Evolutionary conservation across 805 yeast genomes (phyloP).

Genomic region (Monosporozyma yasuniensis): DNA sequence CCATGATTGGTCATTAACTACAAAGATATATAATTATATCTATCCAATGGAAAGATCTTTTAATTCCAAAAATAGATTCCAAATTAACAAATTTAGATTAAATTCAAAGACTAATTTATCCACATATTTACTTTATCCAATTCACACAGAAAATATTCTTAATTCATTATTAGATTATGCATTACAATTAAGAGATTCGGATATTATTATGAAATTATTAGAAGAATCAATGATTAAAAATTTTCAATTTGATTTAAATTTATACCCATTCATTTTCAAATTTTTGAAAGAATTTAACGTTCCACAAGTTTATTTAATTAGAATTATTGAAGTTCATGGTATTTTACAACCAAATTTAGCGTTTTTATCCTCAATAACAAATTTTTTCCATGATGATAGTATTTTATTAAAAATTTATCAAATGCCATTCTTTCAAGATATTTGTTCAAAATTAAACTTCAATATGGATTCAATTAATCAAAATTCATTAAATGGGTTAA

Average conservation of each 20-base stretch:
- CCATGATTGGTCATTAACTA: constrained; percentile 28
- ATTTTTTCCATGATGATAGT: constrained; percentile 17
- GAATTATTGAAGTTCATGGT: constrained; percentile 32
- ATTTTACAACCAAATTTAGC: constrained; percentile 12
- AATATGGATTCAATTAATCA: constrained; percentile 7
- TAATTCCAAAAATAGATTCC: constrained; percentile 1
- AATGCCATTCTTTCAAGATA: constrained; percentile 27
- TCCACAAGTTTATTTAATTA: constrained; percentile 26
- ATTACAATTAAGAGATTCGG: constrained; percentile 23
- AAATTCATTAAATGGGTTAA: constrained; percentile 23
- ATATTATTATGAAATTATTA: constrained; percentile 30
- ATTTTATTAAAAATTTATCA: constrained; percentile 19
- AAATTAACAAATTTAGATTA: background rate
- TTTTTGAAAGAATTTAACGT: constrained; percentile 26
- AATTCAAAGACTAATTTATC: constrained; percentile 6
- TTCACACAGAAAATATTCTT: constrained; percentile 17
- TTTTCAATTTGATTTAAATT: constrained; percentile 24
- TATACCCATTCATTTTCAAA: constrained; percentile 30
- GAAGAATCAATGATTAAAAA: constrained; percentile 34
- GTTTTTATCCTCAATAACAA: constrained; percentile 24
- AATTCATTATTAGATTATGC: constrained; percentile 24
- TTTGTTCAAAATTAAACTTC: constrained; percentile 16
- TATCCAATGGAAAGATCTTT: constrained; percentile 27
- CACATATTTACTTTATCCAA: constrained; percentile 20
- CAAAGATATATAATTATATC: constrained; percentile 32